Evolutionary conservation across 2,329 filamentous ascomycete genomes (phyloP), one percentile per base, ranked within the genome.

Genomic region (Trichoderma breve): DNA sequence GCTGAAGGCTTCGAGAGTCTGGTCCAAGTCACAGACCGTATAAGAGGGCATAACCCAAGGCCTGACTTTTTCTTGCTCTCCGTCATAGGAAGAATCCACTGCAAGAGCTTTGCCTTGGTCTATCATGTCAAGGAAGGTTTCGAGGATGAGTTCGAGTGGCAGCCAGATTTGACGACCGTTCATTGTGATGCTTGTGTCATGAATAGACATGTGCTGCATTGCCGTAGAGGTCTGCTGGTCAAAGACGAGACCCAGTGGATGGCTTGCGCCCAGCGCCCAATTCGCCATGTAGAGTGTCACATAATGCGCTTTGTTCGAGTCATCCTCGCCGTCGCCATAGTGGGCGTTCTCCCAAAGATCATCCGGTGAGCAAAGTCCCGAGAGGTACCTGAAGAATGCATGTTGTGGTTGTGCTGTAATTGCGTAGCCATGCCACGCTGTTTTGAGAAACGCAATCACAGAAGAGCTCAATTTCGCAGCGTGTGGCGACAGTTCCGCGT

Each of bases 251-350:
- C 67, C 67, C 39, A 70, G n/a, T 11, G 67, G 67, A 28, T 70
- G 39, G 12, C 39, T 62, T 28, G 67, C 57, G 28, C 67, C 67
- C 28, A 70, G 57, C 8, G 57, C 67, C 67, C 67, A 70, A 36
- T 62, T 70, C 3, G 67, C 67, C 67, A 70, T 70, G 39, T 70
- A 70, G 36, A 70, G 67, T 8, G 67, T 70, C 39, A 70, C 67
- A 9, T 70, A 70, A 26, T 57, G 67, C 36, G 9, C 4, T n/a
- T 70, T 70, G 39, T 70, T 70, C 9, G 67, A 53, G 39, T 62
- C 57, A 8, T 70, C 67, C 14, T 70, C 67, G 9, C 39, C 67
- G n/a, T 53, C 39, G 36, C 67, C 39, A 12, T 70, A 70, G 28
- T 62, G n/a, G 14, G 39, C 39, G 12, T 70, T 70, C n/a, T 62